Percentiles rank a stretch among this genome's conserved stretches.
Conservation (phyloP, 2,329 filamentous ascomycete species). For the Salinomyces thailandicus region DNA sequence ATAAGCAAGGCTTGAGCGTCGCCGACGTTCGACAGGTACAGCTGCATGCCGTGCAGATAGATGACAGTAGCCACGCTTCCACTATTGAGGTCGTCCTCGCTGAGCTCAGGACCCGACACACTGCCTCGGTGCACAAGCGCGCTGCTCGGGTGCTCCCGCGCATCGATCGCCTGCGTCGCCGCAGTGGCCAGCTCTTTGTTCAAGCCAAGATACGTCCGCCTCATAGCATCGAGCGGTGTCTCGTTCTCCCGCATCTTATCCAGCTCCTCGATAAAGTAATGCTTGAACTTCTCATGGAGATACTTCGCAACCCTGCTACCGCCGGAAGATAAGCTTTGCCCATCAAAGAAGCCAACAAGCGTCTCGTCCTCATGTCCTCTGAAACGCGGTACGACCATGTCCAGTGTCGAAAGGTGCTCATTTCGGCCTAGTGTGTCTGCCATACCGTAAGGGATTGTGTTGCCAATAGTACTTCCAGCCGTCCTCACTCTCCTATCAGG, state of each 20-base stretch:
- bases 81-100: conserved; percentile 78
- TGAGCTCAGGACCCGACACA: conserved; percentile 63
- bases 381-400: conserved; percentile 88
- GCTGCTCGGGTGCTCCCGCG: conserved; percentile 46
- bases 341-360: conserved; percentile 90
- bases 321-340: conserved; percentile 74
- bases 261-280: conserved; percentile 72
- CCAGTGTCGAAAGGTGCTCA: conserved; percentile 89
- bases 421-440: conserved; percentile 87
- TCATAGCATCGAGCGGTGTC: conserved; percentile 68
- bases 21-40: conserved; percentile 91
- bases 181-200: conserved; percentile 91
- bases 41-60: conserved; percentile 78
- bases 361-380: conserved; percentile 83
- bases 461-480: conserved; percentile 86
- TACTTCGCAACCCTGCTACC: conserved; percentile 96
- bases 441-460: conserved; percentile 83
- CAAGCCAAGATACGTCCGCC: conserved; percentile 74
- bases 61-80: conserved; percentile 87
- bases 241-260: conserved; percentile 59
- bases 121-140: conserved; percentile 58
- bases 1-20: conserved; percentile 95
- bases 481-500: conserved; percentile 92
- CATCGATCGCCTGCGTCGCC: conserved; percentile 69
- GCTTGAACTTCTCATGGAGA: conserved; percentile 87